Base-by-base conservation (phyloP, 2,329 filamentous ascomycete genomes). In the Botryotinia globosa region DNA sequence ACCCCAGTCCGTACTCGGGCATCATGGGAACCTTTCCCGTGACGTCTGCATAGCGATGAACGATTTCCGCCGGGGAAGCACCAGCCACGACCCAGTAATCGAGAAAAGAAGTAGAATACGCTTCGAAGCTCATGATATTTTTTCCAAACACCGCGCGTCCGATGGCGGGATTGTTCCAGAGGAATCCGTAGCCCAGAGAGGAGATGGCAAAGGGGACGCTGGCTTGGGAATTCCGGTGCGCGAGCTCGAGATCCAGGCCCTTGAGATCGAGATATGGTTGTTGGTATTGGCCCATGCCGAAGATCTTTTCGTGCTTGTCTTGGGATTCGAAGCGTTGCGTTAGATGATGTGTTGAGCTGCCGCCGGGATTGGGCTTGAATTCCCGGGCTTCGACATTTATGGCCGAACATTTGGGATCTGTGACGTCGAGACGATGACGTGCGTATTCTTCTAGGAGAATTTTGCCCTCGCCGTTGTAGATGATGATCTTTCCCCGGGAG, bases 261-360 rank as follows among this genome's bases (percentile, higher is more conserved):
- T 91, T 91, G 66, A 91, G 82, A 77, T 91, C 84, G n/a, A 91
- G 82, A 69, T 83, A 85, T 0, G 87, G 86, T 75, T 91, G 89
- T 77, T 91, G 89, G 74, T 91, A 91, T 80, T 91, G 89, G 0
- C 89, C 89, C 89, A 91, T 91, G 32, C 89, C 89, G 76, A 85
- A 91, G n/a, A 91, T 86, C 77, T 86, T 87, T 78, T 91, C 89
- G 29, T 86, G 81, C 0, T 81, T 80, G 70, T 86, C 80, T 69
- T 87, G 78, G 1, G 85, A 87, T 78, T 91, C 89, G 70, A 91
- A 85, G 0, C 89, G 84, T 75, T 85, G 82, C 0, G 87, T 90
- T 14, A 91, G 81, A 69, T 88, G 85, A 77, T 87, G 90, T 0
- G 44, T 68, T 1, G 65, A 68, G 71, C 87, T 84, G 8, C 82